A percentile compares a stretch with the other conserved stretches of the same genome.
These are phyloP conservation scores for Seiridium unicorne DNA, from an alignment of 2,329 filamentous ascomycete genomes.

Conservation along the genomic window DNA sequence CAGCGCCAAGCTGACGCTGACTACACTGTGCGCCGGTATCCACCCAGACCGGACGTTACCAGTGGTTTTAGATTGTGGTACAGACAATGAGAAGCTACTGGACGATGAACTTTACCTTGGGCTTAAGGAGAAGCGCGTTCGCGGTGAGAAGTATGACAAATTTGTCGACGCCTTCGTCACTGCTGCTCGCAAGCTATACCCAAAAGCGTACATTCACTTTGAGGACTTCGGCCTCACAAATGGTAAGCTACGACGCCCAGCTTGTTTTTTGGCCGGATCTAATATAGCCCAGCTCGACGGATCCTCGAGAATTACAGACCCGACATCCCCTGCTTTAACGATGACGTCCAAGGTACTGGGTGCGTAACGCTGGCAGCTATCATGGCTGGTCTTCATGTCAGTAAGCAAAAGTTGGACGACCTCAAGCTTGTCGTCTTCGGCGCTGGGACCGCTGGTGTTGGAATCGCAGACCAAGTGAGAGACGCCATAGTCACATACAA, in stretches of 20 bases:
- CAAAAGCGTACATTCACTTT: slow-evolving; percentile 82
- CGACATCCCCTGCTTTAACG: slow-evolving; percentile 81
- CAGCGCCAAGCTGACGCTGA: slow-evolving; percentile 77
- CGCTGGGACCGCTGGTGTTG: slow-evolving; percentile 76
- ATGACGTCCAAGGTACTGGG: slow-evolving; percentile 86
- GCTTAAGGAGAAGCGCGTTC: slow-evolving; percentile 61
- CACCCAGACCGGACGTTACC: slow-evolving; percentile 77
- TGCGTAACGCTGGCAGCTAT: slow-evolving; percentile 84
- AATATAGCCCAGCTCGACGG: slow-evolving; percentile 52
- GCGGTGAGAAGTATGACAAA: slow-evolving; percentile 71
- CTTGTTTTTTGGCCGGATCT: neutral
- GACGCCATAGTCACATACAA: slow-evolving; percentile 74
- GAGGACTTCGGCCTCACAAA: slow-evolving; percentile 84
- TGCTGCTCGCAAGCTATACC: slow-evolving; percentile 67
- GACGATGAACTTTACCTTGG: slow-evolving; percentile 80
- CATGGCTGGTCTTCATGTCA: slow-evolving; percentile 71
- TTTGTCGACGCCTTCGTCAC: slow-evolving; percentile 76
- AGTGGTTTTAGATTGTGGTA: slow-evolving; percentile 83
- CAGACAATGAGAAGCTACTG: slow-evolving; percentile 73
- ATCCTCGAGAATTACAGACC: slow-evolving; percentile 75
- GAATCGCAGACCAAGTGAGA: slow-evolving; percentile 81
- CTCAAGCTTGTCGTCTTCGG: slow-evolving; percentile 75
- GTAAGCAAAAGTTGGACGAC: slow-evolving; percentile 63
- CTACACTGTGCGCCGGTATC: slow-evolving; percentile 83
- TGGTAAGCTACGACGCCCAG: slow-evolving; percentile 33